Conservation (phyloP, 2,329 filamentous ascomycete species). For the Penicillium sp. region DNA sequence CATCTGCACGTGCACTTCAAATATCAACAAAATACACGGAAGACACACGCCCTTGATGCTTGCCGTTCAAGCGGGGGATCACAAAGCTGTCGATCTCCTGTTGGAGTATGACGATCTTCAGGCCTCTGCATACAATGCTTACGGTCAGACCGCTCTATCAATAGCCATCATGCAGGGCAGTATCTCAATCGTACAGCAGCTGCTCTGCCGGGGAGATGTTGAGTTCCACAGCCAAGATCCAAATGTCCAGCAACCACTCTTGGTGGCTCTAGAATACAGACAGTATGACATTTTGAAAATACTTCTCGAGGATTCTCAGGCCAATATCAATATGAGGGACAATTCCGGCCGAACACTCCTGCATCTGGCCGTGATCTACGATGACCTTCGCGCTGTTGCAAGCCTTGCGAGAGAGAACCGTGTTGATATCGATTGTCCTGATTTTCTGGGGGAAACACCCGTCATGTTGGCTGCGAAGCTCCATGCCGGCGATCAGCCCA, state of each 20-base stretch:
- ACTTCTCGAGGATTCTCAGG: not conserved
- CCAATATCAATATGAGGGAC: not conserved
- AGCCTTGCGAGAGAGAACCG: not conserved
- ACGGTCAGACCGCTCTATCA: not conserved
- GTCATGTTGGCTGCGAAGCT: not conserved
- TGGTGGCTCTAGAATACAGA: not conserved
- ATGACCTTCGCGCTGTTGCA: not conserved
- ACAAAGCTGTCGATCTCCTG: not conserved
- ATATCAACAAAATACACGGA: not conserved
- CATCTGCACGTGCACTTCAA: not conserved
- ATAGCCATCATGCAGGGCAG: not conserved
- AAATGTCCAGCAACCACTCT: not conserved
- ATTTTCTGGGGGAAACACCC: not conserved
- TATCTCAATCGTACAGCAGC: not conserved
- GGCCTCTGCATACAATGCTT: not conserved
- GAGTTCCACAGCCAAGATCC: not conserved
- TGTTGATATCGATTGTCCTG: not conserved
- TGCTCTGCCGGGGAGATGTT: not conserved
- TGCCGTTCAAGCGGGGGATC: not conserved
- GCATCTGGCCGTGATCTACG: not conserved
- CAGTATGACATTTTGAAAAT: not conserved
- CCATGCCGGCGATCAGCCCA: not conserved
- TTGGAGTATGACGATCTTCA: not conserved
- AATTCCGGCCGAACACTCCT: not conserved
- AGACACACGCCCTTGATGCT: not conserved